Evolutionary conservation across 805 yeast genomes (phyloP).

Genomic region (Lipomyces yamadae): DNA sequence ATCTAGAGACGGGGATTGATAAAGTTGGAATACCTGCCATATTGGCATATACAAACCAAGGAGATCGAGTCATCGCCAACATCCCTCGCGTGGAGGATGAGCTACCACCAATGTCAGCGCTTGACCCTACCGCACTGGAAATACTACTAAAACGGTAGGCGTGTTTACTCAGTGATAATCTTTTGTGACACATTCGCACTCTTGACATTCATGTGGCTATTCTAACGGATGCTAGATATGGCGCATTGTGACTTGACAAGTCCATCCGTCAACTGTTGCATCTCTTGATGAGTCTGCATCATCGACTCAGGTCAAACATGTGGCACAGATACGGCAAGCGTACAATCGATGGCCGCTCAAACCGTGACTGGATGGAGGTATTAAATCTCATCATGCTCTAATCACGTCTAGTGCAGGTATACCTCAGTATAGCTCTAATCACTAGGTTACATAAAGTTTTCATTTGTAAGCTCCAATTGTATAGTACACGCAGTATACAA

Average conservation of each 20-base stretch:
- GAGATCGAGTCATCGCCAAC: slow-evolving; percentile 12
- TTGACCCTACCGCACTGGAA: slow-evolving; percentile 2
- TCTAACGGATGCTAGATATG: slow-evolving; percentile 1
- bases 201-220: not conserved
- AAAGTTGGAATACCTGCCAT: slow-evolving; percentile 13
- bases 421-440: not conserved
- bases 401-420: not conserved
- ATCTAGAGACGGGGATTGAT: slow-evolving; percentile 18
- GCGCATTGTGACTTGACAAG: not conserved
- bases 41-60: slow-evolving; percentile 14
- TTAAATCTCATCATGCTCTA: no score
- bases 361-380: no score
- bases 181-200: not conserved
- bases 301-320: not conserved
- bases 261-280: not conserved
- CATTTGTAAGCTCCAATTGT: not conserved
- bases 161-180: not conserved
- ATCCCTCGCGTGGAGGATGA: slow-evolving; percentile 21
- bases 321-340: not conserved
- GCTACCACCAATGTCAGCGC: slow-evolving; percentile 14
- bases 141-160: slow-evolving; percentile 13
- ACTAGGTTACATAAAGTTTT: not conserved
- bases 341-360: no score
- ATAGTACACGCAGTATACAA: slow-evolving; percentile 1
- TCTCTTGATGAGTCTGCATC: not conserved